Conservation (phyloP, 768 basidiomycete species). For the Boletus pseudopeckii region DNA sequence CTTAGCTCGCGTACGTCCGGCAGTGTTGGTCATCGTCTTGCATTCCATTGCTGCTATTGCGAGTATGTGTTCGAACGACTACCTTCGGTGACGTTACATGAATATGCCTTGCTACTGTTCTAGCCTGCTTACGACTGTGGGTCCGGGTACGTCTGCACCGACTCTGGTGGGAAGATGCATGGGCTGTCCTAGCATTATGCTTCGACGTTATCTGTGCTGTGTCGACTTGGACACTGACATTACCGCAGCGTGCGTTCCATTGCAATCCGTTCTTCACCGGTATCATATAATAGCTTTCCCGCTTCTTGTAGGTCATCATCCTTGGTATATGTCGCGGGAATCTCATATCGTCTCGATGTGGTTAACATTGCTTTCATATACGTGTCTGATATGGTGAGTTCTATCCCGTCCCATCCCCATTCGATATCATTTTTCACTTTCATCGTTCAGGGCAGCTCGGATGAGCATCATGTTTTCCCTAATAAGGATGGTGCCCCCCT, state of each 20-base stretch:
- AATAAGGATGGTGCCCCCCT: slow-evolving; percentile 1
- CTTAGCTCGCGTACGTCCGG: neutral
- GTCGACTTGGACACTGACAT: slow-evolving; percentile 5
- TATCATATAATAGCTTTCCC: neutral
- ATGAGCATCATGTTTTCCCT: slow-evolving; percentile 18
- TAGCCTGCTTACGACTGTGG: slow-evolving; percentile 10
- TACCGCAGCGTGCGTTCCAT: slow-evolving; percentile 2
- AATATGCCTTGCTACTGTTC: neutral
- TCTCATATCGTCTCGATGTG: slow-evolving; percentile 2
- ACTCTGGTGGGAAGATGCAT: slow-evolving; percentile 16
- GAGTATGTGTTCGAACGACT: slow-evolving; percentile 2
- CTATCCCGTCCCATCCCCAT: neutral
- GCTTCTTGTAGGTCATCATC: neutral
- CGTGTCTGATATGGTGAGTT: slow-evolving; percentile 9
- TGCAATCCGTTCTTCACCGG: too few relatives aligned
- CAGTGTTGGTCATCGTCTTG: slow-evolving; percentile 11
- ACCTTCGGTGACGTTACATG: neutral
- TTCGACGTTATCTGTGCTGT: slow-evolving; percentile 2
- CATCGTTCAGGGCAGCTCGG: slow-evolving; percentile 7
- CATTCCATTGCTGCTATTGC: slow-evolving; percentile 2
- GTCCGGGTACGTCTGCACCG: slow-evolving; percentile 3
- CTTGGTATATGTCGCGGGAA: slow-evolving; percentile 1
- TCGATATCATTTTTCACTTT: neutral
- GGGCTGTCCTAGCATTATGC: slow-evolving; percentile 5
- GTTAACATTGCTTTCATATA: slow-evolving; percentile 2